Conservation (phyloP, 805 yeast genomes). For the Saturnispora sanitii region DNA sequence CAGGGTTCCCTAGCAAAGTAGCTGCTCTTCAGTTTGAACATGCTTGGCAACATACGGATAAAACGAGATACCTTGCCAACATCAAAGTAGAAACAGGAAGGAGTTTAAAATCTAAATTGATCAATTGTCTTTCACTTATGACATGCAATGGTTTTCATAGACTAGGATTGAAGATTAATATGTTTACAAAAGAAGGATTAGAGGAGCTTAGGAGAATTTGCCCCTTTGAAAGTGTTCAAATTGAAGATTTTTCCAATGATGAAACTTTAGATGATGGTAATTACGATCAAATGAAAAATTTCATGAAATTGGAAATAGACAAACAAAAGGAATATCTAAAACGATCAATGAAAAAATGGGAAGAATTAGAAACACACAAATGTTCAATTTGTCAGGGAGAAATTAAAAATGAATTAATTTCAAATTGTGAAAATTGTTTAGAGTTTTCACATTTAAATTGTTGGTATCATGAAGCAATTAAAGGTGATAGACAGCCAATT, state of each 20-base stretch:
- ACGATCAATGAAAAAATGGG: constrained; percentile 12
- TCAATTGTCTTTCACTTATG: constrained; percentile 36
- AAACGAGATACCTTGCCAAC: constrained; percentile 46
- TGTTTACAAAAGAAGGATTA: constrained; percentile 29
- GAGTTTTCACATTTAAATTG: constrained; percentile 29
- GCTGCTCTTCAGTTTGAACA: constrained; percentile 76
- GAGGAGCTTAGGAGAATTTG: constrained; percentile 14
- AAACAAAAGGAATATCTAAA: constrained; percentile 14
- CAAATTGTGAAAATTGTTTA: constrained; percentile 22
- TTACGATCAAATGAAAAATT: constrained; percentile 21
- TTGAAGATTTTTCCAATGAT: constrained; percentile 11
- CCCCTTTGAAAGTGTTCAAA: constrained; percentile 16
- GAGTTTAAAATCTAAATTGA: constrained; percentile 38
- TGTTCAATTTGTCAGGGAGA: constrained; percentile 13
- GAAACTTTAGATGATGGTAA: constrained; percentile 19
- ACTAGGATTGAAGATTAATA: constrained; percentile 36
- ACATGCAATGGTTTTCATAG: constrained; percentile 33
- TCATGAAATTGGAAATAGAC: constrained; percentile 11
- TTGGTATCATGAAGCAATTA: constrained; percentile 19
- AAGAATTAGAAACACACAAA: constrained; percentile 10
- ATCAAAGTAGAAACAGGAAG: constrained; percentile 25
- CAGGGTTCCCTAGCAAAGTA: constrained; percentile 63
- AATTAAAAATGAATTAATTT: constrained; percentile 13
- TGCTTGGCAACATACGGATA: constrained; percentile 70
- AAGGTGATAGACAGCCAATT: constrained; percentile 1